phyloP scores from a whole-genome alignment of 73 alveolate species.

The Tetrahymena borealis region DNA sequence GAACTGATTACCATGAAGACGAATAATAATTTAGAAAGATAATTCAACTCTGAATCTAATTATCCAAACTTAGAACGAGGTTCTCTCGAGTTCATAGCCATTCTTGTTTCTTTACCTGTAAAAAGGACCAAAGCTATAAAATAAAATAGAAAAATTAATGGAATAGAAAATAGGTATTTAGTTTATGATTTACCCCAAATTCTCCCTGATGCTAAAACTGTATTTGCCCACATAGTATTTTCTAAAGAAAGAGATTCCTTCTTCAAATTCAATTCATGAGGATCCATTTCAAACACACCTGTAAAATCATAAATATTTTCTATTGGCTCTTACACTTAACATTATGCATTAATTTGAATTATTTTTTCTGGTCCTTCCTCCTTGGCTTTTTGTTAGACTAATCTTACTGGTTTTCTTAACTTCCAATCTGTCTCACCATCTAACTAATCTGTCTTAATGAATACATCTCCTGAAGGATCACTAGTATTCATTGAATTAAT shows the following conservation, averaged over 20 bases:
- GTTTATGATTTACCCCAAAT: neutral
- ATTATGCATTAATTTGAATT: conserved; percentile 2
- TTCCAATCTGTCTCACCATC: conserved; percentile 99
- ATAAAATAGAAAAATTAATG: neutral
- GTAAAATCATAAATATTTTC: conserved; percentile 66
- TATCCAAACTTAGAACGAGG: conserved; percentile 83
- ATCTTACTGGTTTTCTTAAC: conserved; percentile 71
- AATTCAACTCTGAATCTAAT: conserved; percentile 72
- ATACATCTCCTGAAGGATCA: conserved; percentile 56
- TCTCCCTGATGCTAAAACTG: conserved; percentile 84
- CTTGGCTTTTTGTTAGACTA: conserved; percentile 22
- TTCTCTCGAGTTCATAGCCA: conserved; percentile 74
- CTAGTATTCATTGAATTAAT: neutral
- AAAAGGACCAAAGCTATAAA: conserved; percentile 59
- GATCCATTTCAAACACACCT: conserved; percentile 46
- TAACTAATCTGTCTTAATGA: conserved; percentile 88
- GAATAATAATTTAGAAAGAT: conserved; percentile 52
- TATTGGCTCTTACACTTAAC: conserved; percentile 51
- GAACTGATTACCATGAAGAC: conserved; percentile 56
- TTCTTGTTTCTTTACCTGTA: conserved; percentile 93
- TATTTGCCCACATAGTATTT: conserved; percentile 88
- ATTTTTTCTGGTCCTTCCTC: conserved; percentile 57
- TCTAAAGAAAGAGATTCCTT: conserved; percentile 61
- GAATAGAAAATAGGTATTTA: neutral
- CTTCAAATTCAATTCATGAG: neutral